Conservation (phyloP, 352 stramenopile species). For the Phytophthora sojae region DNA sequence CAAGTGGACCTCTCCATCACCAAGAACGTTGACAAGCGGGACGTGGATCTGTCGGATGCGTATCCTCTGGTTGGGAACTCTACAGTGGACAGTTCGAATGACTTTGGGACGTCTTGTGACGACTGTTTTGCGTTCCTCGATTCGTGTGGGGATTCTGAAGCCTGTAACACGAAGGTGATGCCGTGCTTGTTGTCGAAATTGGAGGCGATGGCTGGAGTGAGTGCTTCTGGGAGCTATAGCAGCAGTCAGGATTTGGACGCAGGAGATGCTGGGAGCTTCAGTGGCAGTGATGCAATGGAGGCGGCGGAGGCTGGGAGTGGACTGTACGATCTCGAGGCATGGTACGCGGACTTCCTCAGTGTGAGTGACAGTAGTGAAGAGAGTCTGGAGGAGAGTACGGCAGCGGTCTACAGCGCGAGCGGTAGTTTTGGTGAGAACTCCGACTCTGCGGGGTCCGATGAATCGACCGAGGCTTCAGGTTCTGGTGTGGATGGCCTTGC, state of each 20-base stretch:
- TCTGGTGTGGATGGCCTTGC: not conserved
- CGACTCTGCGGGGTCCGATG: not conserved
- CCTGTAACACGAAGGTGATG: constrained; percentile 15
- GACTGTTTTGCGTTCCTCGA: constrained; percentile 16
- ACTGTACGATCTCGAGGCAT: not conserved
- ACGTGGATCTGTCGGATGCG: constrained; percentile 32
- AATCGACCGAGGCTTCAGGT: not conserved
- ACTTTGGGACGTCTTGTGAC: constrained; percentile 10
- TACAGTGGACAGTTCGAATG: not conserved
- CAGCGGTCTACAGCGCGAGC: not conserved
- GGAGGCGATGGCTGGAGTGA: not conserved
- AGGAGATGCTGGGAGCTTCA: not conserved
- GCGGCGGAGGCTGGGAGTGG: not conserved
- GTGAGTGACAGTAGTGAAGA: not conserved
- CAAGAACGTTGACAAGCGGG: constrained; percentile 10
- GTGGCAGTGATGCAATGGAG: not conserved
- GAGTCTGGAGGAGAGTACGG: not conserved
- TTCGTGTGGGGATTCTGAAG: constrained; percentile 13
- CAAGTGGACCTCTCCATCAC: constrained; percentile 34
- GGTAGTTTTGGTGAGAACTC: not conserved
- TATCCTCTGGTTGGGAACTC: constrained; percentile 30
- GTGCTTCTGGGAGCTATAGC: not conserved
- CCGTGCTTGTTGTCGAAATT: constrained; percentile 25
- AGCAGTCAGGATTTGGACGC: not conserved
- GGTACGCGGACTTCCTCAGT: not conserved